phyloP scores from a whole-genome alignment of 176 grass and related monocot species.

The Musa acuminata region DNA sequence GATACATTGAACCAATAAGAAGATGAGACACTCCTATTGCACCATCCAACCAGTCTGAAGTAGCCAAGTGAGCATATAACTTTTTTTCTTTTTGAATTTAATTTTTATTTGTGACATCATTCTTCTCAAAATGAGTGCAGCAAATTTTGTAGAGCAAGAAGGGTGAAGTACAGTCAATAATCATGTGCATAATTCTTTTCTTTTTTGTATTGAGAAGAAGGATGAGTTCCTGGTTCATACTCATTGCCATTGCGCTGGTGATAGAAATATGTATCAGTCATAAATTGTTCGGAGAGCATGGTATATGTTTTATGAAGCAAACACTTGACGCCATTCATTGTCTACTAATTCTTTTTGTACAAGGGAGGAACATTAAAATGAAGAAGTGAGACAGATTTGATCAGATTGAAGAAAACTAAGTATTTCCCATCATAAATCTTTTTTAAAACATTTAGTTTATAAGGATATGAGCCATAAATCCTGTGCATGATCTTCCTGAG shows the following conservation, averaged over 20 bases:
- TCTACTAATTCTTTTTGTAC: neutral
- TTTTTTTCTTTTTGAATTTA: neutral
- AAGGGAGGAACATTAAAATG: too few relatives aligned
- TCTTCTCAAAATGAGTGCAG: neutral
- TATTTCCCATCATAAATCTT: too few relatives aligned
- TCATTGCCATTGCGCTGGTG: neutral
- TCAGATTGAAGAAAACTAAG: neutral
- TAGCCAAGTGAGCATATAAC: neutral
- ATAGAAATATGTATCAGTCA: neutral
- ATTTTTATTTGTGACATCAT: neutral
- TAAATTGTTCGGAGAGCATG: constrained; percentile 10
- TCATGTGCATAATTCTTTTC: constrained; percentile 11
- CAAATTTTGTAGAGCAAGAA: neutral
- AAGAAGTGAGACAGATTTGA: too few relatives aligned
- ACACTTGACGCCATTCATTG: constrained; percentile 2
- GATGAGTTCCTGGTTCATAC: constrained; percentile 6
- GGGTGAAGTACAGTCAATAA: neutral
- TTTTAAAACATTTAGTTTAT: neutral
- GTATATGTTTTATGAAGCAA: neutral
- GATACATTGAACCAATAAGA: neutral
- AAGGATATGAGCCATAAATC: neutral
- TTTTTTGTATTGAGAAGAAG: neutral
- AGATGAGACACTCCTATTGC: neutral
- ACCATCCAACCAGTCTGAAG: neutral
- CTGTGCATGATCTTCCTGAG: too few relatives aligned